A percentile compares a stretch with the other conserved stretches of the same genome.
Evolutionary conservation across 305 asterid species (phyloP).

Genomic region (Fraxinus floribunda): DNA sequence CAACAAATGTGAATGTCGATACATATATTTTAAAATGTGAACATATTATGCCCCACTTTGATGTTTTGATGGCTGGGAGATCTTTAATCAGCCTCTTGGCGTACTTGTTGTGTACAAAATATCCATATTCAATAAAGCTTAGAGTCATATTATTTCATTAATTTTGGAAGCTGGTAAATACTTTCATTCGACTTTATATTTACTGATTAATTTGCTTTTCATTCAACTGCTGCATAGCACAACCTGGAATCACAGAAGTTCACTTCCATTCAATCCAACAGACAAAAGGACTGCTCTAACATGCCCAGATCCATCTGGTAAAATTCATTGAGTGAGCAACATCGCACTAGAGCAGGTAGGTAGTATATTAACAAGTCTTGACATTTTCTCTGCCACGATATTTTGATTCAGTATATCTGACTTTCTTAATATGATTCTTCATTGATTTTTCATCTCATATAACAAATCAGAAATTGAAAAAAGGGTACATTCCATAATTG

Average conservation of each 20-base stretch:
- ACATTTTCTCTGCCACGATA: background rate
- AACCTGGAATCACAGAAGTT: slow-evolving; percentile 45
- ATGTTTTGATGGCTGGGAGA: background rate
- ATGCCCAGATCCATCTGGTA: slow-evolving; percentile 41
- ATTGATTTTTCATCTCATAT: too few relatives aligned
- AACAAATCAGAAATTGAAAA: too few relatives aligned
- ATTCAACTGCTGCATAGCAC: slow-evolving; percentile 27
- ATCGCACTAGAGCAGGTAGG: slow-evolving; percentile 63
- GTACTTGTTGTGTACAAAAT: too few relatives aligned
- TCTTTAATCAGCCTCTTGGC: too few relatives aligned
- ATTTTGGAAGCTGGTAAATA: background rate
- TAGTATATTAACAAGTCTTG: background rate
- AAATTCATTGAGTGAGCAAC: slow-evolving; percentile 55
- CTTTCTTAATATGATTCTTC: background rate
- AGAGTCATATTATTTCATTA: background rate
- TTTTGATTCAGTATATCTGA: background rate
- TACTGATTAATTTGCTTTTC: background rate
- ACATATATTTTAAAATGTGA: background rate
- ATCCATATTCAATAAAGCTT: background rate
- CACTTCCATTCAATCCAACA: slow-evolving; percentile 54
- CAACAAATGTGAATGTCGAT: background rate
- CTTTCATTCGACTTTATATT: background rate
- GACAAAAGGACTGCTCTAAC: slow-evolving; percentile 55
- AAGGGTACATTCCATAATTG: too few relatives aligned
- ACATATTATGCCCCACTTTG: background rate